These are phyloP conservation scores for Pseudocercospora cruenta DNA, from an alignment of 2,329 filamentous ascomycete genomes.

Conservation along the genomic window DNA sequence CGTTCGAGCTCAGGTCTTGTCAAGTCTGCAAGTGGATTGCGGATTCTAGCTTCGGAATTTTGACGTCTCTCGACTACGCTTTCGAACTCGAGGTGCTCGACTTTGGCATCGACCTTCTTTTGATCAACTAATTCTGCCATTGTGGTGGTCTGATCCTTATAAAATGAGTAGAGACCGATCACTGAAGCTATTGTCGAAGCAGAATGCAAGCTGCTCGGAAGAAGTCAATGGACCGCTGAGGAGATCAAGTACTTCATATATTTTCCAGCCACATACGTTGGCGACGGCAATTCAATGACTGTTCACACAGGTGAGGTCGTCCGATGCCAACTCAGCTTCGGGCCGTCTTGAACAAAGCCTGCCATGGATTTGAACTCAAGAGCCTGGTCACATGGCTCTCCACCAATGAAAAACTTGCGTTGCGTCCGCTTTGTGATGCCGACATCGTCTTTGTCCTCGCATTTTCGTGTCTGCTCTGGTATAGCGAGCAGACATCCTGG, in stretches of 20 bases:
- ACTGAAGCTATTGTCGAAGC: neutral
- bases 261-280: slow-evolving; percentile 3
- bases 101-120: slow-evolving; percentile 11
- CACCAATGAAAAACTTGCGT: neutral
- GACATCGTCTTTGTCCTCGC: neutral
- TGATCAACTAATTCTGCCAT: slow-evolving; percentile 1
- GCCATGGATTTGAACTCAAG: slow-evolving; percentile 4
- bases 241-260: neutral
- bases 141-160: neutral
- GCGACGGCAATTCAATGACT: neutral
- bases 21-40: slow-evolving; percentile 20
- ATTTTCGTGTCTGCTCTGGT: neutral
- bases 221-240: neutral
- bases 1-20: slow-evolving; percentile 14
- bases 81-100: slow-evolving; percentile 20
- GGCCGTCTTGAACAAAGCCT: neutral
- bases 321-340: neutral
- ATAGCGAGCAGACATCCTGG: neutral
- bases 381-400: neutral
- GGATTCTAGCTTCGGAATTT: slow-evolving; percentile 15
- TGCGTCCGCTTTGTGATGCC: neutral
- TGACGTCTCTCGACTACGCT: neutral
- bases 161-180: neutral
- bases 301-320: neutral
- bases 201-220: neutral